Evolutionary conservation across 129 eudicot genomes (phyloP).

Genomic region (Tagetes erecta): DNA sequence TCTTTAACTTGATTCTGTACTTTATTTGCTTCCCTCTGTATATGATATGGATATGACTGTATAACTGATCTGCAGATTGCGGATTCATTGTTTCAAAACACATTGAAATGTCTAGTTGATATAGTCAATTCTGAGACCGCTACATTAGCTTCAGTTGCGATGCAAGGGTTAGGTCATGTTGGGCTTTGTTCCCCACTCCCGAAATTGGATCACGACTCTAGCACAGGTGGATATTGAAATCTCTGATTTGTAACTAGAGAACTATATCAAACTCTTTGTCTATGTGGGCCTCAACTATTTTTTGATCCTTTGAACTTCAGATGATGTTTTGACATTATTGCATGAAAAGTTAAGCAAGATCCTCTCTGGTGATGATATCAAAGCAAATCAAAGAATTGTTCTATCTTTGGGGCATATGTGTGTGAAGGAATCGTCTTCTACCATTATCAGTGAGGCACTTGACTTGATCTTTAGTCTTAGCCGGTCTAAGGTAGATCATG

Average conservation of each 20-base stretch:
- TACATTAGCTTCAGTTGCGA: conserved; percentile 79
- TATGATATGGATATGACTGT: conserved; percentile 17
- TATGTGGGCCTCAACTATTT: conserved; percentile 15
- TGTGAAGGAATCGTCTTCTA: conserved; percentile 63
- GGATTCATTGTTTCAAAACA: conserved; percentile 55
- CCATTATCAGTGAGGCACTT: conserved; percentile 61
- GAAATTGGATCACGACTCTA: conserved; percentile 49
- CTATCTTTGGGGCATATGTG: conserved; percentile 89
- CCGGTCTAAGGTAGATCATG: conserved; percentile 72
- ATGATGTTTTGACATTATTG: conserved; percentile 58
- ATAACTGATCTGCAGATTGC: conserved; percentile 47
- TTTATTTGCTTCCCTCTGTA: background rate
- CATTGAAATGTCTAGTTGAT: conserved; percentile 64
- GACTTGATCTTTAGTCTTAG: conserved; percentile 80
- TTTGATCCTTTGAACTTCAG: conserved; percentile 43
- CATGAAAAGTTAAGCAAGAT: conserved; percentile 77
- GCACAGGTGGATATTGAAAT: conserved; percentile 48
- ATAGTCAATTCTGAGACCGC: conserved; percentile 63
- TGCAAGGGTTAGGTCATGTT: conserved; percentile 94
- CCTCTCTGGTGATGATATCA: conserved; percentile 74
- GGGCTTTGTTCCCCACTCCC: conserved; percentile 72
- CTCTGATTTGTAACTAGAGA: background rate
- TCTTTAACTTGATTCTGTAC: background rate
- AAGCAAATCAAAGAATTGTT: conserved; percentile 71
- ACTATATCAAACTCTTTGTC: background rate